Evolutionary conservation across 2,329 filamentous ascomycete genomes (phyloP).

Genomic region (Phaeosphaeriaceae sp.): DNA sequence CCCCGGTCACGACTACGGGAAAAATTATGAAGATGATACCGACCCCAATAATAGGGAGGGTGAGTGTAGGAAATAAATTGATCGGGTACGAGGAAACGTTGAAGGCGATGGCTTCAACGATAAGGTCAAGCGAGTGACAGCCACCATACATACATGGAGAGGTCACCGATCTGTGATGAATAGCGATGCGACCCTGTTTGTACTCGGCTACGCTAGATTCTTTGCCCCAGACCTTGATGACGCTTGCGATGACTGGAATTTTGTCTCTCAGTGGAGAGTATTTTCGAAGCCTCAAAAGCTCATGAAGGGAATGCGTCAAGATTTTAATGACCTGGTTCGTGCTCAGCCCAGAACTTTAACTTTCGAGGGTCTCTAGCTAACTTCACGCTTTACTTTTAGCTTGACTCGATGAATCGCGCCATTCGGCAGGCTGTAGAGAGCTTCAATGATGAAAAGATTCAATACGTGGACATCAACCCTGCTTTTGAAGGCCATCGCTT

Average conservation of each 20-base stretch:
- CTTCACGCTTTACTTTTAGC: slow-evolving; percentile 1
- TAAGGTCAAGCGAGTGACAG: background rate
- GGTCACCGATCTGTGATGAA: slow-evolving; percentile 2
- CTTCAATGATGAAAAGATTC: slow-evolving; percentile 16
- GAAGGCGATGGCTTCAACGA: background rate
- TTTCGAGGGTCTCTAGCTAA: no score
- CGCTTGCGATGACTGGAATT: slow-evolving; percentile 8
- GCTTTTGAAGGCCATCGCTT: slow-evolving; percentile 16
- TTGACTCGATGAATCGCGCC: slow-evolving; percentile 5
- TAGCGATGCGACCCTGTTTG: slow-evolving; percentile 6
- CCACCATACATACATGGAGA: slow-evolving; percentile 10
- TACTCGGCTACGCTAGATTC: slow-evolving; percentile 8
- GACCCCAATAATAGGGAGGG: slow-evolving; percentile 1
- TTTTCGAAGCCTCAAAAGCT: slow-evolving; percentile 6
- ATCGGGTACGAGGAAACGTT: slow-evolving; percentile 2
- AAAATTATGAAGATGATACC: slow-evolving; percentile 7
- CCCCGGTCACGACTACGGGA: slow-evolving; percentile 2
- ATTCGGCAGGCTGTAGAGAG: slow-evolving; percentile 8
- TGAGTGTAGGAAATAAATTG: slow-evolving; percentile 7
- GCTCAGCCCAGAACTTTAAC: background rate
- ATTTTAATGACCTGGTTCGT: slow-evolving; percentile 11
- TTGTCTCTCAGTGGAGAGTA: no score
- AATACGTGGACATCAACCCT: slow-evolving; percentile 13
- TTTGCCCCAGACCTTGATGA: background rate
- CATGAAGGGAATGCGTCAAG: slow-evolving; percentile 1